Percentiles rank a stretch among this genome's conserved stretches.
Evolutionary conservation across 2,329 filamentous ascomycete genomes (phyloP).

Genomic region (Monosporascus sp.): DNA sequence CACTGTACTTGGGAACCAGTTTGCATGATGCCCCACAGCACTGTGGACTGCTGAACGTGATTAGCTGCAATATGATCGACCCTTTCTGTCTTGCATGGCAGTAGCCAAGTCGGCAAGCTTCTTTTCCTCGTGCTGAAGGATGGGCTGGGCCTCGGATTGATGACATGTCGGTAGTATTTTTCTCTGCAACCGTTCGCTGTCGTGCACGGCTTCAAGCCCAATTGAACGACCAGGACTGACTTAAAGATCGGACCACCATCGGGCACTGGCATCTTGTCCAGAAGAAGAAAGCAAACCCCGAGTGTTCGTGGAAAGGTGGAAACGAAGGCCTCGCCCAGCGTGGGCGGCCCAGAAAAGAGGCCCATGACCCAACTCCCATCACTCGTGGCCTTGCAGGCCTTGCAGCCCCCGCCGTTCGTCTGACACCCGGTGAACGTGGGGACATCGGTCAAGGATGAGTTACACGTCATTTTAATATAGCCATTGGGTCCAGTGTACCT

Average conservation of each 20-base stretch:
- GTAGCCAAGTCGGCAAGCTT: neutral
- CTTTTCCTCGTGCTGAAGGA: neutral
- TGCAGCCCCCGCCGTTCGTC: conserved; percentile 20
- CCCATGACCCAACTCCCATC: conserved; percentile 6
- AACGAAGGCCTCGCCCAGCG: conserved; percentile 13
- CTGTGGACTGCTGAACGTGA: neutral
- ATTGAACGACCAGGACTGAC: conserved; percentile 17
- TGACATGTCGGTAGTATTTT: neutral
- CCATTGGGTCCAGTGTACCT: conserved; percentile 1
- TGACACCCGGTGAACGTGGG: conserved; percentile 9
- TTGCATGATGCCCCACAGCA: neutral
- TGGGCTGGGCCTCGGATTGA: neutral
- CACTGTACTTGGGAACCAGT: neutral
- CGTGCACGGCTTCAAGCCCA: conserved; percentile 13
- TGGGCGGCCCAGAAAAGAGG: conserved; percentile 14
- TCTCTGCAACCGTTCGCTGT: no score
- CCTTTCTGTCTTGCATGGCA: neutral
- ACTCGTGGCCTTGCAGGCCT: conserved; percentile 5
- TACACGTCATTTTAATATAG: conserved; percentile 14
- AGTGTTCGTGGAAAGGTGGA: conserved; percentile 5
- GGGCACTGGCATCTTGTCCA: conserved; percentile 23
- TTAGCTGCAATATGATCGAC: neutral
- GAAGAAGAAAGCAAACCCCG: conserved; percentile 12
- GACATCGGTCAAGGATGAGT: conserved; percentile 3
- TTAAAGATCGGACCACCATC: conserved; percentile 14